Evolutionary conservation across 768 basidiomycete genomes (phyloP), one percentile per base, ranked within the genome.

Genomic region (Podaxis mareebaensis): DNA sequence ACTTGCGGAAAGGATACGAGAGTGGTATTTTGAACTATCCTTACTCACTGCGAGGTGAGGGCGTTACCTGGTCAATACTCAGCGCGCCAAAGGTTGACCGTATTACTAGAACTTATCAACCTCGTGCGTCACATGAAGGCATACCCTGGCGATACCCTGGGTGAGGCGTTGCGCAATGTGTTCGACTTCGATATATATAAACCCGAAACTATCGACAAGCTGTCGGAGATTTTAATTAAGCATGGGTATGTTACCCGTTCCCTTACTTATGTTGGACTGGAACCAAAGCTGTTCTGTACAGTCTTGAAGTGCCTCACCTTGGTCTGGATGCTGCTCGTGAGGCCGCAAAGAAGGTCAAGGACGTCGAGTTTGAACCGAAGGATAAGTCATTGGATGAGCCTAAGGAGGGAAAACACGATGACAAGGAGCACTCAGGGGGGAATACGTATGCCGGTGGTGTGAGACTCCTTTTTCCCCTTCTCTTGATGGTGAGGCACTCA

Each of bases 141-240:
- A 2, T 89, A 85, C 64, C 85, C 87, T 0, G 70, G 75, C 22
- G 88, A 89, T 70, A 72, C 83, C 0, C 74, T 89, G 11, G 86
- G 83, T n/a, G 78, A 80, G 46, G 82, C 83, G 6, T 73, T 90
- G 15, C 78, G 88, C 15, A 90, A 89, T 67, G 77, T 89, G 10
- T 90, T 90, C 66, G 88, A 90, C 69, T 90, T 88, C 61, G 88
- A 90, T 68, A 79, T 90, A 5, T 87, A 86, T 71, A 85, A 83
- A 66, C 83, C 83, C 1, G 87, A 88, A 66, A 87, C 84, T 5
- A 85, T 87, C 44, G 84, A 88, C 53, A 84, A 83, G 67, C 75
- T 90, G 20, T 79, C 78, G 0, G 79, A 83, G 28, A 86, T 89
- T 28, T 72, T 90, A 39, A 75, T 82, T 53, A 82, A 82, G 60